Conservation (phyloP, 2,329 filamentous ascomycete species). For the Ciborinia camelliae region DNA sequence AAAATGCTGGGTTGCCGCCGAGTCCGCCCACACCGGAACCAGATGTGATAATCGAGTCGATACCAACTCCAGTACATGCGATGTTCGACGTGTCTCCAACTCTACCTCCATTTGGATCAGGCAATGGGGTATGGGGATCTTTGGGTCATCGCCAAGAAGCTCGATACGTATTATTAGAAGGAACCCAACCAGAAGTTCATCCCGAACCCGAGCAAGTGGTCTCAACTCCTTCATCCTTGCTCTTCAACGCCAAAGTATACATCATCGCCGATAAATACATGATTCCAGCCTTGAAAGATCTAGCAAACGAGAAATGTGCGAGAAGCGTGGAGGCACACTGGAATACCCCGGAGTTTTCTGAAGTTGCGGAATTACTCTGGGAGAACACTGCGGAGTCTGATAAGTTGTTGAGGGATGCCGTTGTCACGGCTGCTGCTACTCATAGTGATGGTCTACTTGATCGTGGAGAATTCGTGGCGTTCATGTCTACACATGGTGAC, state of each 20-base stretch:
- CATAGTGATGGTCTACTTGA: slow-evolving; percentile 19
- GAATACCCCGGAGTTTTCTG: slow-evolving; percentile 20
- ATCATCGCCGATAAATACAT: slow-evolving; percentile 29
- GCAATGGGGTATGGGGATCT: not conserved
- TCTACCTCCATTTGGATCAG: too few relatives aligned
- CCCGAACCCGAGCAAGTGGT: not conserved
- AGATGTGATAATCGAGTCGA: not conserved
- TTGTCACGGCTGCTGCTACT: slow-evolving; percentile 14
- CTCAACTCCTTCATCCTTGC: slow-evolving; percentile 5
- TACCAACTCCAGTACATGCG: not conserved
- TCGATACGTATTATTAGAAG: not conserved
- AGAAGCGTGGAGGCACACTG: slow-evolving; percentile 9
- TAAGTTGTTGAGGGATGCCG: slow-evolving; percentile 19
- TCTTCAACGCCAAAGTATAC: slow-evolving; percentile 25
- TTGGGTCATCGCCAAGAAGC: not conserved
- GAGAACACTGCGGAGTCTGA: slow-evolving; percentile 21
- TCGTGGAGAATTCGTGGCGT: slow-evolving; percentile 19
- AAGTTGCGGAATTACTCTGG: slow-evolving; percentile 20
- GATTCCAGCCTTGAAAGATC: slow-evolving; percentile 22
- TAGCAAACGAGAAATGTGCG: slow-evolving; percentile 22
- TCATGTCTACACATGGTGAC: slow-evolving; percentile 13
- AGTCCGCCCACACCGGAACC: not conserved
- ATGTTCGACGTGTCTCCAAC: too few relatives aligned
- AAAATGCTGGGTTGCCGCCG: not conserved
- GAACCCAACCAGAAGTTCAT: not conserved